A percentile compares a stretch with the other conserved stretches of the same genome.
These are phyloP conservation scores for Chrysoporthe deuterocubensis DNA, from an alignment of 2,329 filamentous ascomycete species.

Conservation along the genomic window DNA sequence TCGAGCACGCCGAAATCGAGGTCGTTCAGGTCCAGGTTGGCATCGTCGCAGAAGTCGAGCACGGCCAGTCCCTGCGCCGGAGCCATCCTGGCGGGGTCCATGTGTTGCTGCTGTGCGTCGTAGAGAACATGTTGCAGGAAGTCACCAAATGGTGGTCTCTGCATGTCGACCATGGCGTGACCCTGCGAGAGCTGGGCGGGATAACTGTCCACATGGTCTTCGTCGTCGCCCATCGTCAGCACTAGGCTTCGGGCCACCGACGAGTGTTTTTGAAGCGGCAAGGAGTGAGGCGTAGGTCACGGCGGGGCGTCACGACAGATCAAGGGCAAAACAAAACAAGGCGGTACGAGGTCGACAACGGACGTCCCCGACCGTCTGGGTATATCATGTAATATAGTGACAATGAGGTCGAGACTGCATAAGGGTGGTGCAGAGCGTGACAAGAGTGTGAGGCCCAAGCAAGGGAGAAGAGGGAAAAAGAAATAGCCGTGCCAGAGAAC, in stretches of 20 bases:
- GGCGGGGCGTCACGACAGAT: background rate
- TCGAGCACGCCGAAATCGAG: slow-evolving; percentile 56
- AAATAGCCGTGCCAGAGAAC: background rate
- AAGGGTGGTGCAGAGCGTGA: background rate
- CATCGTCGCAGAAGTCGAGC: slow-evolving; percentile 55
- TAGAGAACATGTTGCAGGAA: slow-evolving; percentile 57
- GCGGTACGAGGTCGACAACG: background rate
- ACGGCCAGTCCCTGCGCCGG: slow-evolving; percentile 49
- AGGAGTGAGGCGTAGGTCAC: background rate
- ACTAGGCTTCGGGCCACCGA: background rate
- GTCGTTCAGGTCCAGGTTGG: slow-evolving; percentile 55
- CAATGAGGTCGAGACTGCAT: background rate
- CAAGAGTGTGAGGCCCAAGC: background rate
- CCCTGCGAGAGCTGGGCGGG: slow-evolving; percentile 17
- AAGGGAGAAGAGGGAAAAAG: background rate
- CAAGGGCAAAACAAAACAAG: background rate
- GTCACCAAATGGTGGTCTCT: slow-evolving; percentile 50
- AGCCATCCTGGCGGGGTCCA: slow-evolving; percentile 40
- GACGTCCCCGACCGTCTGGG: background rate
- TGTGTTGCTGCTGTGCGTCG: slow-evolving; percentile 40
- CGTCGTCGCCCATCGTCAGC: slow-evolving; percentile 21
- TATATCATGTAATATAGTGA: background rate
- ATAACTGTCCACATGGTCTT: slow-evolving; percentile 29
- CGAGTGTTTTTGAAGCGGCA: background rate
- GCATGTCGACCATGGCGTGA: slow-evolving; percentile 36